Evolutionary conservation across 1,139 yeast species (phyloP), one percentile per base, ranked within the genome.

Genomic region (Hansenula lynferdii): DNA sequence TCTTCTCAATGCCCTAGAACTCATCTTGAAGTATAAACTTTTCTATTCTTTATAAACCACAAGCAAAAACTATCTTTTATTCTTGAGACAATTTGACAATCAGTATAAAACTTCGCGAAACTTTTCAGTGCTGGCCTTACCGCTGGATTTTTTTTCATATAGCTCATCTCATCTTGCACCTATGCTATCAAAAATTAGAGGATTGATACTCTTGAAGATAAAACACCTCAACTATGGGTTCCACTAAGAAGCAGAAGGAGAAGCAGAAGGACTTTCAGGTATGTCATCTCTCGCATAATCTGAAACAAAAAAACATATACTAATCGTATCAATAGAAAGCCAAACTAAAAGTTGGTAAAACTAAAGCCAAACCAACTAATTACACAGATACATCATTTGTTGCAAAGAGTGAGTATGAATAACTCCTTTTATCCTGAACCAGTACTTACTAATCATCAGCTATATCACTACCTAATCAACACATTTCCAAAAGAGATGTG

Each of bases 321-420:
- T 21, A 22, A 23, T 14, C n/a, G n/a, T 8, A n/a, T n/a, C 14
- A 17, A 12, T 34, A 70, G 57, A 92, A 90, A 65, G 75, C 82
- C 44, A 90, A 87, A 67, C 74, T 92, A 36, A 83, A 75, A 56
- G 97, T 92, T 29, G 99, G 99, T 41, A 92, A 92, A 61, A 69
- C 83, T 2, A 76, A 78, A 22, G 78, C 78, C 8, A 77, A 75
- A 45, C 77, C 90, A 3, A 75, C 78, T 25, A 87, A 86, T 57
- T 77, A 72, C 43, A 92, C 98, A 6, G 92, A 85, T 52, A 86
- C 96, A 0, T 80, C 92, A 0, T 90, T 90, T 62, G 76, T 73
- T 36, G 80, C 96, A n/a, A 85, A 79, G 37, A 56, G 32, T 25
- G 18, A 10, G 43, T 44, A 59, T 16, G 4, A 15, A 5, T 5